A percentile compares a stretch with the other conserved stretches of the same genome.
phyloP scores from a whole-genome alignment of 2,329 filamentous ascomycete genomes.

The Ustulina deusta region DNA sequence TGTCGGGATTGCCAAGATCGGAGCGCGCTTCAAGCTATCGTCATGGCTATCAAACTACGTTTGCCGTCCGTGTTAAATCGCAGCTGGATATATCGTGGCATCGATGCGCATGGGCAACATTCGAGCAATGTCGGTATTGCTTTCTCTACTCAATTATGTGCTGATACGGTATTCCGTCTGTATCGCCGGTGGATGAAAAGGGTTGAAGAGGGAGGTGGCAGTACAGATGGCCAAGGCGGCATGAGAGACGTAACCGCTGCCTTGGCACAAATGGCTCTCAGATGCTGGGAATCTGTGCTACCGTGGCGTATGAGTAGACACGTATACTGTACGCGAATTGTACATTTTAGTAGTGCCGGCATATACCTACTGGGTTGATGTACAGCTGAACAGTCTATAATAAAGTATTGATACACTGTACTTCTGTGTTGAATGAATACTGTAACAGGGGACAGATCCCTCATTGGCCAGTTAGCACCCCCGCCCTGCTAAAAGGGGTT shows the following conservation, averaged over 20 bases:
- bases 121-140: background rate
- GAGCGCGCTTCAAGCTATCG: conserved; percentile 23
- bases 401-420: background rate
- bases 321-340: background rate
- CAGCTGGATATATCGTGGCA: background rate
- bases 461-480: background rate
- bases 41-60: conserved; percentile 11
- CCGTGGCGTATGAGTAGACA: background rate
- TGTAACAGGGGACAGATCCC: background rate
- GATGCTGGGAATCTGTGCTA: background rate
- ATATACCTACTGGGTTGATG: background rate
- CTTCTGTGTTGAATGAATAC: background rate
- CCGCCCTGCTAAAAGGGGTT: background rate
- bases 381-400: background rate
- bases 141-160: conserved; percentile 10
- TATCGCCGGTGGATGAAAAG: conserved; percentile 9
- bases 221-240: conserved; percentile 20
- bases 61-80: conserved; percentile 9
- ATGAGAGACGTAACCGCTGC: conserved; percentile 22
- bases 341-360: background rate
- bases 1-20: conserved; percentile 26
- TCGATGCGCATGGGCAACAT: background rate
- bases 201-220: conserved; percentile 24
- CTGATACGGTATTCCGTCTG: conserved; percentile 9
- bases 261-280: conserved; percentile 24